Percentiles rank a stretch among this genome's conserved stretches.
Evolutionary conservation across 441 rosid genomes (phyloP).

Genomic region (Sinapis alba): DNA sequence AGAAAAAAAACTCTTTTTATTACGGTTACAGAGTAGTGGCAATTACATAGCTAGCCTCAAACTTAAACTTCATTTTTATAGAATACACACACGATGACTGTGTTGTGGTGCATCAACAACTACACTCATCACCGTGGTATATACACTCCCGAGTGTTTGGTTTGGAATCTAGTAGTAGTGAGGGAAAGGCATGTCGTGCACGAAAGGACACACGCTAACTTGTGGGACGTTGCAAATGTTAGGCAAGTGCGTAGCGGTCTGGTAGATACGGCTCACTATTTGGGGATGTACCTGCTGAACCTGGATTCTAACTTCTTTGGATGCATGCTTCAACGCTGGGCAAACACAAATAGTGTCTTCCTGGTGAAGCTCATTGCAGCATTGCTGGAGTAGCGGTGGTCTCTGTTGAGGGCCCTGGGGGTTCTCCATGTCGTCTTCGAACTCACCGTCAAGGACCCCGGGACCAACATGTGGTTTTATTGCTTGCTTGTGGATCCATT

Average conservation of each 20-base stretch:
- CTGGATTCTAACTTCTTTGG: conserved; percentile 7
- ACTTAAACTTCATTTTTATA: conserved; percentile 1
- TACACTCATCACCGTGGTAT: background rate
- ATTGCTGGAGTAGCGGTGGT: conserved; percentile 8
- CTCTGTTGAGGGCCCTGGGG: background rate
- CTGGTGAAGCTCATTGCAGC: conserved; percentile 27
- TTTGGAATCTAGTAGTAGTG: conserved; percentile 3
- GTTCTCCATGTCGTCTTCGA: conserved; percentile 24
- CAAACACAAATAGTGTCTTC: conserved; percentile 27
- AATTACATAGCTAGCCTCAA: conserved; percentile 1
- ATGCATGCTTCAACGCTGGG: conserved; percentile 26
- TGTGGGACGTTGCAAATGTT: background rate
- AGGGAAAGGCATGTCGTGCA: conserved; percentile 1
- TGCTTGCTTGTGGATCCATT: background rate
- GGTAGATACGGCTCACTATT: background rate
- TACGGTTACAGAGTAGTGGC: background rate
- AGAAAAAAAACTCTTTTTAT: conserved; percentile 1
- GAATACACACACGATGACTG: conserved; percentile 12
- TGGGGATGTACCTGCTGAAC: conserved; percentile 2
- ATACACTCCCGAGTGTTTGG: background rate
- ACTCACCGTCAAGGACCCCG: background rate
- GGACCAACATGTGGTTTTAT: background rate
- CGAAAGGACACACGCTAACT: conserved; percentile 29
- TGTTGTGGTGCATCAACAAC: background rate
- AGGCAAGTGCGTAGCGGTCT: conserved; percentile 25